Conservation (phyloP, 1,284 basidiomycete species). For the Butyriboletus regius region DNA sequence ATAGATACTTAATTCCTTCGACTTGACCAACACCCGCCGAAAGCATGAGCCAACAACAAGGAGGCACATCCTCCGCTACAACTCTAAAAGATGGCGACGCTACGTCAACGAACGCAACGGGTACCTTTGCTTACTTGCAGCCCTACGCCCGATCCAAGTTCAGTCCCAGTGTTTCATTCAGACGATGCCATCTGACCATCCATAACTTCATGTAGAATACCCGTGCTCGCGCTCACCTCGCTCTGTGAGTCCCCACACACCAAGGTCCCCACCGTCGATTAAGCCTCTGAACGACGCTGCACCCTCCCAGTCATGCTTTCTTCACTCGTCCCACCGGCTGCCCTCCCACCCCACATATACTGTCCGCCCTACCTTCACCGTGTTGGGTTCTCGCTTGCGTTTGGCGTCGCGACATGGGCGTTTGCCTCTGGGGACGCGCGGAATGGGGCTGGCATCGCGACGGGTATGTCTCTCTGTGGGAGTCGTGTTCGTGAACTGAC, state of each 20-base stretch:
- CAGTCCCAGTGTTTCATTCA: conserved; percentile 11
- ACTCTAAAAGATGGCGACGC: background rate
- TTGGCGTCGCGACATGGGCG: conserved; percentile 42
- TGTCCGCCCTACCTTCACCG: conserved; percentile 41
- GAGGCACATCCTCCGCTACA: background rate
- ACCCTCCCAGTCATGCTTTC: conserved; percentile 34
- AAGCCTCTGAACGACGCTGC: background rate
- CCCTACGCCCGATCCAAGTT: conserved; percentile 32
- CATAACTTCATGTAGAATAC: conserved; percentile 14
- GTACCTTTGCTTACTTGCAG: conserved; percentile 23
- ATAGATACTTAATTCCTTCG: background rate
- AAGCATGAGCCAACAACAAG: conserved; percentile 11
- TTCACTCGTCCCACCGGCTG: conserved; percentile 33
- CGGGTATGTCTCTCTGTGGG: conserved; percentile 28
- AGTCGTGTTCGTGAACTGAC: background rate
- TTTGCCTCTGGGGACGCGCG: conserved; percentile 36
- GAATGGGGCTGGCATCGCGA: conserved; percentile 43
- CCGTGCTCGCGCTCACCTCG: conserved; percentile 25
- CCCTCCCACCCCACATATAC: conserved; percentile 20
- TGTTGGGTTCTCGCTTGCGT: conserved; percentile 41
- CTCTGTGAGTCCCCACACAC: conserved; percentile 25
- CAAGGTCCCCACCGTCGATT: background rate
- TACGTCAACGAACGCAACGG: conserved; percentile 17
- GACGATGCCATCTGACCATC: conserved; percentile 13
- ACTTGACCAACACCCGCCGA: background rate